A percentile compares a stretch with the other conserved stretches of the same genome.
Evolutionary conservation across 306 rosid species (phyloP).

Genomic region (Urtica urens): DNA sequence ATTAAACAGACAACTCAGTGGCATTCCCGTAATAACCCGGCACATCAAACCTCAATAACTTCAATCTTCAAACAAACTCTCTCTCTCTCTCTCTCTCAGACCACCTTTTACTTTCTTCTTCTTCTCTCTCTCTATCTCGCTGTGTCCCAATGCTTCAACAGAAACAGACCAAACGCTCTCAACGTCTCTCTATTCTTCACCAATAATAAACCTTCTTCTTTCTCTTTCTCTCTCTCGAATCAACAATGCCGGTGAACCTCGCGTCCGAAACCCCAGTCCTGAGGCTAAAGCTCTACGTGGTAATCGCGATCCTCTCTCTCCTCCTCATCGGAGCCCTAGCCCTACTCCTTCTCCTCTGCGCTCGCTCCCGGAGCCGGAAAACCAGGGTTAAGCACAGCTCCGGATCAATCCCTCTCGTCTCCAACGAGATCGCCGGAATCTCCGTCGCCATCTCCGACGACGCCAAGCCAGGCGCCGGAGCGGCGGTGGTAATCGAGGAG

Average conservation of each 20-base stretch:
- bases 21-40: conserved; percentile 21
- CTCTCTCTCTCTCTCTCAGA: not conserved
- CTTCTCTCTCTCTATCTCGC: not conserved
- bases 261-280: conserved; percentile 23
- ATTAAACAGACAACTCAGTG: not conserved
- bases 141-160: conserved; percentile 41
- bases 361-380: conserved; percentile 30
- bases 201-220: not conserved
- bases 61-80: too few relatives aligned
- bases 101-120: not conserved
- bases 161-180: conserved; percentile 27
- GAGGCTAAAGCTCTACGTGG: conserved; percentile 37
- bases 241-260: conserved; percentile 40
- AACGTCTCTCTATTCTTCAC: conserved; percentile 5
- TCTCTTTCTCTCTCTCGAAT: conserved; percentile 9
- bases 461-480: not conserved
- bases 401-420: conserved; percentile 62
- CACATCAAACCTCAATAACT: conserved; percentile 15
- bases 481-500: not conserved
- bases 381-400: conserved; percentile 56
- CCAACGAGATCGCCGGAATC: conserved; percentile 68
- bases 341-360: conserved; percentile 40
- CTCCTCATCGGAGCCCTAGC: conserved; percentile 23
- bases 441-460: conserved; percentile 14
- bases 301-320: conserved; percentile 30